These are phyloP conservation scores for Linnemannia zychae DNA, from an alignment of 192 early-diverging fungal genomes.

Conservation along the genomic window DNA sequence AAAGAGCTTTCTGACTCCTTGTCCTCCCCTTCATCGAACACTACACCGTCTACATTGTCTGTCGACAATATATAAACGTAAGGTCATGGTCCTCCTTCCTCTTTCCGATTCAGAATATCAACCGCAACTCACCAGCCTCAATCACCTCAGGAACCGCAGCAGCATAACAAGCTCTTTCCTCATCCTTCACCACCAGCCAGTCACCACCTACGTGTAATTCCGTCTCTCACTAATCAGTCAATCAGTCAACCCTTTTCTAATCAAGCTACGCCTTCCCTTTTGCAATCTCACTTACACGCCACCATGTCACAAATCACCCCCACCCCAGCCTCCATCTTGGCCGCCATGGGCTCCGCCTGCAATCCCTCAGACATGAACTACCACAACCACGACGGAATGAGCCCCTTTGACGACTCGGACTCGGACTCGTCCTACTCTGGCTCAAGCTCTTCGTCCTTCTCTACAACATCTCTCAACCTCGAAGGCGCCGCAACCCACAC, in stretches of 20 bases:
- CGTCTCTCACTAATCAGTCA: not conserved
- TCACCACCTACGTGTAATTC: not conserved
- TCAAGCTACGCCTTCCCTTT: not conserved
- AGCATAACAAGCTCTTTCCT: not conserved
- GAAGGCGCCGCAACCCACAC: not conserved
- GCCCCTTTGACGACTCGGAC: slow-evolving; percentile 44
- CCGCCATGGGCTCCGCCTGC: slow-evolving; percentile 31
- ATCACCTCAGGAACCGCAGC: too few species aligned
- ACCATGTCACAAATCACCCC: slow-evolving; percentile 49
- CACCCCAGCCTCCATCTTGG: slow-evolving; percentile 53
- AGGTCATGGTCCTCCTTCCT: not conserved
- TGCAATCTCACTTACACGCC: not conserved
- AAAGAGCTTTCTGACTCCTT: not conserved
- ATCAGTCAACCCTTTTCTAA: too few species aligned
- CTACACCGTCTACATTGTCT: slow-evolving; percentile 20
- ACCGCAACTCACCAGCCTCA: not conserved
- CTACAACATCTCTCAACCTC: not conserved
- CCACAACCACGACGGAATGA: slow-evolving; percentile 36
- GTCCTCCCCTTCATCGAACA: slow-evolving; percentile 2
- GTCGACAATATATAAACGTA: slow-evolving; percentile 33
- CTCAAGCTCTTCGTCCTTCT: slow-evolving; percentile 45
- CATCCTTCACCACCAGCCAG: not conserved
- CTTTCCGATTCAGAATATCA: slow-evolving; percentile 1
- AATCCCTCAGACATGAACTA: slow-evolving; percentile 32
- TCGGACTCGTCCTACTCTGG: slow-evolving; percentile 48